Base-by-base conservation (phyloP, 495 filamentous ascomycete species). In the Terfezia claveryi region DNA sequence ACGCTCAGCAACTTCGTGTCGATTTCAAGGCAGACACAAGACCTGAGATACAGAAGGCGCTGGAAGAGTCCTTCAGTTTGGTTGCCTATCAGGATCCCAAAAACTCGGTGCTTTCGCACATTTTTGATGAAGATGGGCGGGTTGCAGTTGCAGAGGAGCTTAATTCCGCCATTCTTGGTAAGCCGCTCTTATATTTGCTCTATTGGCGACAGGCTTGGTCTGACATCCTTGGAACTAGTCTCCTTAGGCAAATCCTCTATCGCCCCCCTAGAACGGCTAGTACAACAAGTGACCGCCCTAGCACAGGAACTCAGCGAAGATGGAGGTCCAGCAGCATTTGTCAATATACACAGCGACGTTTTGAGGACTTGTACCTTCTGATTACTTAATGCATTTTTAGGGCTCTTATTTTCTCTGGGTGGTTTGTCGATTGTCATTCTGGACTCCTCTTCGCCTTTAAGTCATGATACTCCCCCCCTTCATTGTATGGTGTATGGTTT, bases 101-200 rank as follows among this genome's bases (percentile, higher is more conserved):
- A 36, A 76, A 79, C 61, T 79, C 76, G 36, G 77, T 80, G 27
- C 73, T 92, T 56, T 78, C 81, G n/a, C 81, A 81, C 64, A 69
- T 94, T 61, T 68, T 96, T 55, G 85, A 94, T 62, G 74, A 74
- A 12, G 74, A 73, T 11, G 85, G 84, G 2, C 72, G 91, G 54
- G 78, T 82, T 37, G 74, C 78, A 51, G 85, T 96, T 51, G 87
- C 87, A 17, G 91, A 99, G 70, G 88, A 93, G 69, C 69, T 99
- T 58, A 96, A 96, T 66, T 83, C 85, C 57, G 91, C 86, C 38
- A 94, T 98, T 58, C 68, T 98, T 53, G 82, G 89, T 95, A 74
- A 62, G 76, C 71, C 54, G 27, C 7, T 37, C 36, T 57, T 37
- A 49, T 37, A 11, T 50, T 57, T 20, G 20, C 20, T 37, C 46